These are phyloP conservation scores for Piromyces sp. DNA, from an alignment of 192 early-diverging fungal genomes.

Conservation along the genomic window DNA sequence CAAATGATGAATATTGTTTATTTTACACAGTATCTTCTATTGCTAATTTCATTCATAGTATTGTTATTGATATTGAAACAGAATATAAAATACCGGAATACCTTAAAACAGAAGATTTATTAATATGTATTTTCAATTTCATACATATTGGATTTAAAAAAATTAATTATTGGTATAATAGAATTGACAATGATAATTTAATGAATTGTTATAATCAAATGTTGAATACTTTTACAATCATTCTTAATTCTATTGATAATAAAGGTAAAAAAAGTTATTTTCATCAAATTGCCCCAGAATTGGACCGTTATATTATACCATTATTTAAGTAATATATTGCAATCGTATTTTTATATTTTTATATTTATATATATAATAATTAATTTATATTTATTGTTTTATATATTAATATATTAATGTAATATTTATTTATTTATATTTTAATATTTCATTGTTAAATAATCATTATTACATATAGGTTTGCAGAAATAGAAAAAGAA, in stretches of 20 bases:
- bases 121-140: neutral
- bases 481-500: neutral
- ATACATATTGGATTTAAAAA: neutral
- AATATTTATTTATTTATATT: no score
- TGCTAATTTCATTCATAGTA: neutral
- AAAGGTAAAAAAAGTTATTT: neutral
- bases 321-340: neutral
- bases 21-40: neutral
- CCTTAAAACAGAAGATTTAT: neutral
- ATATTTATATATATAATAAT: no score
- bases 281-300: neutral
- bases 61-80: neutral
- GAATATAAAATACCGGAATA: neutral
- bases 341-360: no score
- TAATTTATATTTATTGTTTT: no score
- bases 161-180: neutral
- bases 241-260: neutral
- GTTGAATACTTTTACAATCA: neutral
- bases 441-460: no score
- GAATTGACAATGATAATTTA: neutral
- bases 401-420: no score
- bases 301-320: neutral
- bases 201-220: neutral
- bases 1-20: neutral
- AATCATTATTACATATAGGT: no score